These are phyloP conservation scores for Perilla frutescens DNA, from an alignment of 257 asterid genomes.

Conservation along the genomic window DNA sequence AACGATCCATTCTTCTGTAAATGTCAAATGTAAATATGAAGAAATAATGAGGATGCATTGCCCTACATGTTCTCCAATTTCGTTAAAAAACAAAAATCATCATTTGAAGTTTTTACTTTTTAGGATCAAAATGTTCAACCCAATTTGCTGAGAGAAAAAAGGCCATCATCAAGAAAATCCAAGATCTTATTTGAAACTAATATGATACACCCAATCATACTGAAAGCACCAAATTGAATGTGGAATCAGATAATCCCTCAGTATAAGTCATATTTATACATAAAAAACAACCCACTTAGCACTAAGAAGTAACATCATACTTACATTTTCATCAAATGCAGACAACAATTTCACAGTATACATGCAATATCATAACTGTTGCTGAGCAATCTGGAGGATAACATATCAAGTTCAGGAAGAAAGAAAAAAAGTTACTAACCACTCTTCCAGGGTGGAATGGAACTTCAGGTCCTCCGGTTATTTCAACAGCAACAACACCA, in stretches of 20 bases:
- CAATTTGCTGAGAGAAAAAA: background rate
- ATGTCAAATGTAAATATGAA: background rate
- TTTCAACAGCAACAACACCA: slow-evolving; percentile 88
- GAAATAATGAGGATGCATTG: background rate
- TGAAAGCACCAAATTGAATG: too few species aligned
- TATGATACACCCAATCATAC: too few species aligned
- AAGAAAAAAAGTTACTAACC: slow-evolving; percentile 45
- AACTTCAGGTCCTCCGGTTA: slow-evolving; percentile 92
- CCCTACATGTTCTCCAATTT: background rate
- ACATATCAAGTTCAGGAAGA: background rate
- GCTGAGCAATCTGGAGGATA: background rate
- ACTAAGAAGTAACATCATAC: background rate
- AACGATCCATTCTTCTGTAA: background rate
- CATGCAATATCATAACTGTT: background rate
- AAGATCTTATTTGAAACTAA: too few species aligned
- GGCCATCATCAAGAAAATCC: background rate
- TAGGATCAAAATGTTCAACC: background rate
- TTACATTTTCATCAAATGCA: slow-evolving; percentile 2
- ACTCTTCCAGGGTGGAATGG: slow-evolving; percentile 89
- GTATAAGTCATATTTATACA: background rate
- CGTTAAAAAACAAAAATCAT: background rate
- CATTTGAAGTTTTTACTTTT: background rate
- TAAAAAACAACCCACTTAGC: background rate
- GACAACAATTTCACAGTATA: background rate
- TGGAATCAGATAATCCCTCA: slow-evolving; percentile 11